Evolutionary conservation across 176 grass and related monocot genomes (phyloP).

Genomic region (Musa schizocarpa): DNA sequence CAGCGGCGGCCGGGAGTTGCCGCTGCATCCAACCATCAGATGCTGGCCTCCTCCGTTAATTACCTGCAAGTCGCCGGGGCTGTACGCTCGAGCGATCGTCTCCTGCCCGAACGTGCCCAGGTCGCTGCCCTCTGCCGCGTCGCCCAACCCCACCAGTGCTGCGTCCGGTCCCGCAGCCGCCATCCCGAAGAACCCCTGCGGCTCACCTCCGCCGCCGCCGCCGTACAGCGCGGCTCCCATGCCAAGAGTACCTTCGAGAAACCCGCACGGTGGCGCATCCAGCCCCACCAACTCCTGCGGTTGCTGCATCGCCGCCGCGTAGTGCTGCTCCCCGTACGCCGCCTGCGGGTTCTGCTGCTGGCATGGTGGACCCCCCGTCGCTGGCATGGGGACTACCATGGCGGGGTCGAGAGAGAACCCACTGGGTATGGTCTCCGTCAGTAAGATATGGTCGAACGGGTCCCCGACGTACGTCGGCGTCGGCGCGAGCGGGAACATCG

Average conservation of each 20-base stretch:
- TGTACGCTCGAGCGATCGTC: constrained; percentile 35
- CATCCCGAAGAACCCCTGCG: constrained; percentile 15
- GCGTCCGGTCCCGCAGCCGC: neutral
- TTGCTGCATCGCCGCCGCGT: neutral
- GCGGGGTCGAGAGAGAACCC: neutral
- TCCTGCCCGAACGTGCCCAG: constrained; percentile 26
- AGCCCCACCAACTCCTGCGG: neutral
- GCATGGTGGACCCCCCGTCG: neutral
- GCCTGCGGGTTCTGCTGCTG: neutral
- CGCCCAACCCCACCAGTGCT: constrained; percentile 10
- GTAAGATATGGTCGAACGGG: constrained; percentile 37
- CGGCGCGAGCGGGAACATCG: neutral
- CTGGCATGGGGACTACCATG: neutral
- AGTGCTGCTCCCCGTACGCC: neutral
- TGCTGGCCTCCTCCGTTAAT: constrained; percentile 39
- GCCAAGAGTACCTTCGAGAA: neutral
- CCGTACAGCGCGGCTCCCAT: neutral
- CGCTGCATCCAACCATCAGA: constrained; percentile 39
- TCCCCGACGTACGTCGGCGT: constrained; percentile 4
- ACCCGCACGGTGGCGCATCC: neutral
- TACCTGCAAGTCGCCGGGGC: constrained; percentile 37
- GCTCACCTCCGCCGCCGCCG: neutral
- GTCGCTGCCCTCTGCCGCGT: constrained; percentile 30
- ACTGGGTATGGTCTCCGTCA: constrained; percentile 19
- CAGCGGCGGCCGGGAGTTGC: constrained; percentile 28